phyloP scores from a whole-genome alignment of 2,329 filamentous ascomycete genomes.

The Colletotrichum noveboracense region DNA sequence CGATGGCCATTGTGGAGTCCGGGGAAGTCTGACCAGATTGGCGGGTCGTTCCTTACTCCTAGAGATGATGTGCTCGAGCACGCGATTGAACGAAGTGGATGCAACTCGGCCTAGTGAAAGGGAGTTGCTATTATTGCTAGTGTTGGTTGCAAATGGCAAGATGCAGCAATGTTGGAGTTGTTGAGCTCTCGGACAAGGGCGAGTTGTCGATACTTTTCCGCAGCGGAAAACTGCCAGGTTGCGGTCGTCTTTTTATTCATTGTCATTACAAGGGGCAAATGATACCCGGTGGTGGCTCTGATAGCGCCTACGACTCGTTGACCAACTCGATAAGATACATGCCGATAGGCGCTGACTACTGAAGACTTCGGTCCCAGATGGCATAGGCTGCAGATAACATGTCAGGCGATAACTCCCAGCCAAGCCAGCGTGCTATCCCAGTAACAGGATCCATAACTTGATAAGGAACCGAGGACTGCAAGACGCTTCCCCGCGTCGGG shows the following conservation, averaged over 20 bases:
- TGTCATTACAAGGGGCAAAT: background rate
- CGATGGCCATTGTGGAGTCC: constrained; percentile 4
- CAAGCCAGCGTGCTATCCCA: background rate
- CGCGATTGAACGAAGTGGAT: background rate
- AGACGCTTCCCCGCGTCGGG: constrained; percentile 5
- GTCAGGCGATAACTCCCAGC: background rate
- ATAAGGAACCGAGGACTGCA: background rate
- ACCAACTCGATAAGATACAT: background rate
- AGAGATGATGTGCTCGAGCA: background rate
- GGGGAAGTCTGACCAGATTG: background rate
- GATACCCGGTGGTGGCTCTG: background rate
- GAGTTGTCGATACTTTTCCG: constrained; percentile 1
- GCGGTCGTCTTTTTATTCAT: background rate
- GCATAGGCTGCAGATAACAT: constrained; percentile 11
- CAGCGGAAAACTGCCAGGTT: background rate
- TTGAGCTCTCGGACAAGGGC: background rate
- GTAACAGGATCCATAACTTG: background rate
- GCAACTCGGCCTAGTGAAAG: background rate
- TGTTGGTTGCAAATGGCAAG: background rate
- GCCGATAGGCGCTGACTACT: background rate
- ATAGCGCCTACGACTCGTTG: background rate
- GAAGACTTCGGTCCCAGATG: background rate
- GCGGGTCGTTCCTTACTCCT: background rate
- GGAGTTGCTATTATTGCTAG: background rate
- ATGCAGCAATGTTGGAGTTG: background rate